phyloP scores from a whole-genome alignment of 768 basidiomycete species.

The Collybiopsis luxurians region DNA sequence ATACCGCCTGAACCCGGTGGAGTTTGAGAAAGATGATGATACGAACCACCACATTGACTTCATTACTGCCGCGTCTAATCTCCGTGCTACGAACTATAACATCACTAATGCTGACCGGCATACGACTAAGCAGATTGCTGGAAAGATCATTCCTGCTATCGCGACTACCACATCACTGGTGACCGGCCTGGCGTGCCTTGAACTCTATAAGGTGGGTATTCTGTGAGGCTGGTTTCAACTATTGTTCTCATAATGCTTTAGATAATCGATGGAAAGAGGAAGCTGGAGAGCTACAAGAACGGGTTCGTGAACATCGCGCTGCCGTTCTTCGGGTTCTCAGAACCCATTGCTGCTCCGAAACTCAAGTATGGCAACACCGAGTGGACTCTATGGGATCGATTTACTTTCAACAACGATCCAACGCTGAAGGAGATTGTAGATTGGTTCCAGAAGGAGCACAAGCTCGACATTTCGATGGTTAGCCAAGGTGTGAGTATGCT shows the following conservation, averaged over 20 bases:
- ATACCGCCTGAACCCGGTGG: constrained; percentile 92
- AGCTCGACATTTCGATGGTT: constrained; percentile 91
- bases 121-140: constrained; percentile 95
- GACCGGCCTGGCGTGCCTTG: constrained; percentile 93
- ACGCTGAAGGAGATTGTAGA: constrained; percentile 81
- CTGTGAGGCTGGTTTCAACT: not conserved
- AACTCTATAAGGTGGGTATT: constrained; percentile 87
- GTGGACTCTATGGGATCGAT: constrained; percentile 99
- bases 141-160: constrained; percentile 99
- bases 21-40: constrained; percentile 99
- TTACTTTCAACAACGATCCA: constrained; percentile 88
- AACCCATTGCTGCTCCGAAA: constrained; percentile 89
- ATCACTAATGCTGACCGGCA: constrained; percentile 87
- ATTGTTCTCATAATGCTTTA: constrained; percentile 25
- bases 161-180: constrained; percentile 97
- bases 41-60: constrained; percentile 98
- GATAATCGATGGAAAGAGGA: constrained; percentile 94
- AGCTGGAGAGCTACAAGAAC: constrained; percentile 95
- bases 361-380: constrained; percentile 84
- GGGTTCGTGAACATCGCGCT: constrained; percentile 97
- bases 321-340: constrained; percentile 99
- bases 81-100: constrained; percentile 92
- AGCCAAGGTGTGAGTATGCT: constrained; percentile 98
- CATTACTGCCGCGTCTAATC: constrained; percentile 95
- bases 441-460: constrained; percentile 83